These are phyloP conservation scores for Heterobasidion irregulare DNA, from an alignment of 1,284 basidiomycete species.

Conservation along the genomic window DNA sequence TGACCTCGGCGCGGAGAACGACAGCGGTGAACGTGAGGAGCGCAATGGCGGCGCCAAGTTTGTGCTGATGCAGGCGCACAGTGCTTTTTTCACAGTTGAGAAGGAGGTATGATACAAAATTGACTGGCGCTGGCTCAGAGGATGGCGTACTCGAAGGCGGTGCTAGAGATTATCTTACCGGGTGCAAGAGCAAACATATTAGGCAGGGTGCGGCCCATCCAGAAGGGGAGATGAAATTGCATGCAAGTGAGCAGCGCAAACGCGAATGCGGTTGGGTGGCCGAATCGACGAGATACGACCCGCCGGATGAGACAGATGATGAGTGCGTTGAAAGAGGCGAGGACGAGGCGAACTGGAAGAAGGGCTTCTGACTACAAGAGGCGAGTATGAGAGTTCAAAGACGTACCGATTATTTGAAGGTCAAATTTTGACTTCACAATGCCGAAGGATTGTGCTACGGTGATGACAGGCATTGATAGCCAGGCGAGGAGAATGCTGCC, in stretches of 20 bases:
- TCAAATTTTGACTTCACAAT: slow-evolving; percentile 45
- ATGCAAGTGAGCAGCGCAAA: slow-evolving; percentile 66
- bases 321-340: slow-evolving; percentile 63
- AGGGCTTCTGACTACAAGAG: slow-evolving; percentile 19
- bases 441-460: slow-evolving; percentile 29
- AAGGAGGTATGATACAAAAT: slow-evolving; percentile 52
- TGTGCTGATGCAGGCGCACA: slow-evolving; percentile 25
- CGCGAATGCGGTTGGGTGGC: slow-evolving; percentile 43
- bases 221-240: slow-evolving; percentile 92
- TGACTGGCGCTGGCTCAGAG: slow-evolving; percentile 34
- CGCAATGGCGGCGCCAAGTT: slow-evolving; percentile 30
- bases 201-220: slow-evolving; percentile 87
- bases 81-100: slow-evolving; percentile 38
- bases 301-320: slow-evolving; percentile 59
- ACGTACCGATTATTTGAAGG: slow-evolving; percentile 56
- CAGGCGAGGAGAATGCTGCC: slow-evolving; percentile 59
- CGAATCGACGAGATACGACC: slow-evolving; percentile 57
- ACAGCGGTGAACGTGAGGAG: slow-evolving; percentile 63
- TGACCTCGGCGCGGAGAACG: slow-evolving; percentile 79
- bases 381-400: slow-evolving; percentile 1
- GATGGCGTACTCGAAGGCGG: no score
- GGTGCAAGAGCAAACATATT: slow-evolving; percentile 88
- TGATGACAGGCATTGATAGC: slow-evolving; percentile 37
- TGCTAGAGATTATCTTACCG: slow-evolving; percentile 31
- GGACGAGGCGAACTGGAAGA: slow-evolving; percentile 55